Percentiles rank a stretch among this genome's conserved stretches.
These are phyloP conservation scores for Aspergillus awamori DNA, from an alignment of 2,329 filamentous ascomycete species.

Conservation along the genomic window DNA sequence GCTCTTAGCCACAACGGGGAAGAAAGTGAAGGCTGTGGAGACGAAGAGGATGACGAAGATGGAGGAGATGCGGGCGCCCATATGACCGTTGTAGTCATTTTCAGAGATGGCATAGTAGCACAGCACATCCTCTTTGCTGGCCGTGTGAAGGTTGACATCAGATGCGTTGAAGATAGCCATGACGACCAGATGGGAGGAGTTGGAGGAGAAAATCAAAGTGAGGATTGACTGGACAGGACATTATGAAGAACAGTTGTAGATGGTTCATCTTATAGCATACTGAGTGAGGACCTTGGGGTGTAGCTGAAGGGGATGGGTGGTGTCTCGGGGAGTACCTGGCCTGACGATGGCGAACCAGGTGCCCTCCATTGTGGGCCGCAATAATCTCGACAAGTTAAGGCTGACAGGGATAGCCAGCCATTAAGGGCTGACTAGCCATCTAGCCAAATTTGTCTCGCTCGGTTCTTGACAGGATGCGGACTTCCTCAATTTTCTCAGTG, in stretches of 20 bases:
- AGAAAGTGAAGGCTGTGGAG: slow-evolving; percentile 16
- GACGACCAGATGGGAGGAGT: not conserved
- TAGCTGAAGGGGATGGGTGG: not conserved
- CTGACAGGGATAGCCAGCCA: not conserved
- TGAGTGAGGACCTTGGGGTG: not conserved
- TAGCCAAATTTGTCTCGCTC: not conserved
- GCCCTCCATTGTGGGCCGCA: not conserved
- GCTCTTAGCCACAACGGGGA: slow-evolving; percentile 15
- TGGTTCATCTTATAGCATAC: not conserved
- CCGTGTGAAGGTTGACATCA: slow-evolving; percentile 13
- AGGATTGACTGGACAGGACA: not conserved
- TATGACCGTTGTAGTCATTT: slow-evolving; percentile 18
- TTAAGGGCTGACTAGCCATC: not conserved
- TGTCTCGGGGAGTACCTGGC: not conserved
- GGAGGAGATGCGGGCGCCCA: slow-evolving; percentile 17
- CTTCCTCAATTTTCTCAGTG: too few species aligned
- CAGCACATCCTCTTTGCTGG: slow-evolving; percentile 12
- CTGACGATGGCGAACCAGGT: not conserved
- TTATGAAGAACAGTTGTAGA: not conserved
- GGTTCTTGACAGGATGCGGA: too few species aligned
- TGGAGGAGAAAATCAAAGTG: not conserved
- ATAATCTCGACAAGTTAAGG: not conserved
- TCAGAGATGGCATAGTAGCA: slow-evolving; percentile 16
- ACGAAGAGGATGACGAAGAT: slow-evolving; percentile 20
- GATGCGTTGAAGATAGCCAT: slow-evolving; percentile 13